These are phyloP conservation scores for Candida boidinii DNA, from an alignment of 805 yeast species.

Conservation along the genomic window DNA sequence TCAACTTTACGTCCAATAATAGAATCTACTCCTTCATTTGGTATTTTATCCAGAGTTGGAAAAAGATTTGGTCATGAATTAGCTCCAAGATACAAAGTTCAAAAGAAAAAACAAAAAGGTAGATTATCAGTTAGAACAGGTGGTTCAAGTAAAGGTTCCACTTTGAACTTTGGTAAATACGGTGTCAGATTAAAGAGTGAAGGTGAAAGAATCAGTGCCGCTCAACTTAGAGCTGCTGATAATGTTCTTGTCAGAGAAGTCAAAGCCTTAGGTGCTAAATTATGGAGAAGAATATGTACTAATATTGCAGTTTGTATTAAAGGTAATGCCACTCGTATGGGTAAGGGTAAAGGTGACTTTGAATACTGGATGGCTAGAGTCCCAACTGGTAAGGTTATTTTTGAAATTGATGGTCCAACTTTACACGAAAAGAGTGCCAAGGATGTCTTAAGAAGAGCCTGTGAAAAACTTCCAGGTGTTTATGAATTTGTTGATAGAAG, in stretches of 20 bases:
- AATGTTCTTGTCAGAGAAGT: slow-evolving; percentile 75
- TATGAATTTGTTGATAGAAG: slow-evolving; percentile 72
- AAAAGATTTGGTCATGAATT: slow-evolving; percentile 54
- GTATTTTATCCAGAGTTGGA: slow-evolving; percentile 9
- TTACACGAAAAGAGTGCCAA: slow-evolving; percentile 86
- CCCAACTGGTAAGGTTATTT: slow-evolving; percentile 88
- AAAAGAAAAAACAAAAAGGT: slow-evolving; percentile 83
- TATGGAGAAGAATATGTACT: slow-evolving; percentile 76
- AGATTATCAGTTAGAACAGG: slow-evolving; percentile 92
- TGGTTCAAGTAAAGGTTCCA: slow-evolving; percentile 85
- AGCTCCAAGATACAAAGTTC: slow-evolving; percentile 66
- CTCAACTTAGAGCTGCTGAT: slow-evolving; percentile 87
- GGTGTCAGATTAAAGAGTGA: slow-evolving; percentile 86
- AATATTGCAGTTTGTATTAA: slow-evolving; percentile 88
- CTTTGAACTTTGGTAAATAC: slow-evolving; percentile 69
- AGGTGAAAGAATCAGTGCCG: slow-evolving; percentile 79
- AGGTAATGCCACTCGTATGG: slow-evolving; percentile 99
- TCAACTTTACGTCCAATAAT: neutral
- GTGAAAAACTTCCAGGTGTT: slow-evolving; percentile 85
- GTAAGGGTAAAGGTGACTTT: slow-evolving; percentile 97
- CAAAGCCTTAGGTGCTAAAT: slow-evolving; percentile 66
- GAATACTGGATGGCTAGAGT: slow-evolving; percentile 97
- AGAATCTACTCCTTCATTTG: neutral
- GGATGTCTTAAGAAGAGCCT: slow-evolving; percentile 85
- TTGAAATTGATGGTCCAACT: slow-evolving; percentile 63